A percentile compares a stretch with the other conserved stretches of the same genome.
Evolutionary conservation across 345 rosid genomes (phyloP).

Genomic region (Leavenworthia alabamica): DNA sequence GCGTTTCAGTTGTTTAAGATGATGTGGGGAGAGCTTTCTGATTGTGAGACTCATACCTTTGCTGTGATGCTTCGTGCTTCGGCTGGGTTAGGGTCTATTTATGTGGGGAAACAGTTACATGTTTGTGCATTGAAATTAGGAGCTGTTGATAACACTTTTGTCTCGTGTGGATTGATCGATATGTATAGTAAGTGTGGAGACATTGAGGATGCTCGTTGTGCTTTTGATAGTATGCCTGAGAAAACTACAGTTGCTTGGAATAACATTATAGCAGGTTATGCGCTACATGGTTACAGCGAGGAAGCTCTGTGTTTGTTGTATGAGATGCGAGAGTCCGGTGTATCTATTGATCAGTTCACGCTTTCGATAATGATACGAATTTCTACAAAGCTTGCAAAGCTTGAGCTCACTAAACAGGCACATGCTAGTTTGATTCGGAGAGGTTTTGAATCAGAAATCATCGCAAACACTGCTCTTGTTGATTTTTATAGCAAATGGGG

Average conservation of each 20-base stretch:
- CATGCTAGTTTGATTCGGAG: conserved; percentile 65
- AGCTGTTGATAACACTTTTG: conserved; percentile 42
- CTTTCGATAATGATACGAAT: conserved; percentile 63
- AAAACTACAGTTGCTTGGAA: conserved; percentile 87
- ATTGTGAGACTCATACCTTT: conserved; percentile 46
- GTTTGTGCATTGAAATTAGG: conserved; percentile 57
- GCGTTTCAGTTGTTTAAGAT: conserved; percentile 55
- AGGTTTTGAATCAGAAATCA: conserved; percentile 64
- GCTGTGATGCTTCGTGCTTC: conserved; percentile 62
- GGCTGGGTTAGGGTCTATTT: conserved; percentile 54
- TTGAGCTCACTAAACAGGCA: conserved; percentile 71
- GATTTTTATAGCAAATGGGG: conserved; percentile 99
- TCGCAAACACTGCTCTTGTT: conserved; percentile 70
- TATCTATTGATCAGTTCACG: conserved; percentile 64
- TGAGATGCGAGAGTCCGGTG: conserved; percentile 72
- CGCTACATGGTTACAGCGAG: conserved; percentile 72
- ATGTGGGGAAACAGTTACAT: conserved; percentile 62
- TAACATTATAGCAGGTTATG: conserved; percentile 62
- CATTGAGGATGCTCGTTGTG: conserved; percentile 62
- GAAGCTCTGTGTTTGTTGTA: conserved; percentile 65
- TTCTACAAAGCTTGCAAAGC: conserved; percentile 64
- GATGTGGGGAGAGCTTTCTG: conserved; percentile 78
- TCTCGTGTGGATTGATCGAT: conserved; percentile 69
- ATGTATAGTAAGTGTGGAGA: conserved; percentile 90
- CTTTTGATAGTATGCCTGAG: conserved; percentile 68